These are phyloP conservation scores for Fusarium beomiforme DNA, from an alignment of 2,329 filamentous ascomycete species.

Conservation along the genomic window DNA sequence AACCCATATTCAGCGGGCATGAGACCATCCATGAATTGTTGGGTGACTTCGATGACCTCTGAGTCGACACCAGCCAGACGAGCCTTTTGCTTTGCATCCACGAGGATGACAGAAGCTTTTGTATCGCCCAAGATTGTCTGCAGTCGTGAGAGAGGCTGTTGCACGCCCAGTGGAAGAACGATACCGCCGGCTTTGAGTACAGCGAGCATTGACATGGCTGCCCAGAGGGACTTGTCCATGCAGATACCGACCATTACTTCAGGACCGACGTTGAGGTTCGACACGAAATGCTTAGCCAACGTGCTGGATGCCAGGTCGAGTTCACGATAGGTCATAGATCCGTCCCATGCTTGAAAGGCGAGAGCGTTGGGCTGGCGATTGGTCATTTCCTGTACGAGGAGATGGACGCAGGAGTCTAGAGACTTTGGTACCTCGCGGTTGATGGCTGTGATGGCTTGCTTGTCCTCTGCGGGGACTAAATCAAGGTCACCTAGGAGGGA, in stretches of 20 bases:
- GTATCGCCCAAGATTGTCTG: not conserved
- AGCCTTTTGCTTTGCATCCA: not conserved
- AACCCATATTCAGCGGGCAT: not conserved
- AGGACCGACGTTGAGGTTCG: accelerated
- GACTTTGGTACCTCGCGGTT: not conserved
- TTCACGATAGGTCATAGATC: not conserved
- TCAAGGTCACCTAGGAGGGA: not conserved
- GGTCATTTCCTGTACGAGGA: not conserved
- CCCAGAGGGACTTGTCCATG: not conserved
- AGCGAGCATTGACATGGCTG: not conserved
- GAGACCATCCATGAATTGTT: not conserved
- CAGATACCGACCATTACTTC: not conserved
- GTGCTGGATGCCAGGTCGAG: not conserved
- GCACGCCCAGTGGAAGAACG: not conserved
- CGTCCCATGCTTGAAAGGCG: not conserved
- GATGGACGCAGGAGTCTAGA: not conserved
- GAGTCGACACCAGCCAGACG: not conserved
- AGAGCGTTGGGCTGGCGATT: not conserved
- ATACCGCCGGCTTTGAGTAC: not conserved
- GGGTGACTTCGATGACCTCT: not conserved
- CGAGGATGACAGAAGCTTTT: not conserved
- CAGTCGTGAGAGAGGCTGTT: not conserved
- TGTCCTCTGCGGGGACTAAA: not conserved
- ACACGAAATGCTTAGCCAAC: not conserved
- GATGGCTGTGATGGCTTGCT: not conserved